Base-by-base conservation (phyloP, 2,329 filamentous ascomycete species). In the Lecanosticta acicola region DNA sequence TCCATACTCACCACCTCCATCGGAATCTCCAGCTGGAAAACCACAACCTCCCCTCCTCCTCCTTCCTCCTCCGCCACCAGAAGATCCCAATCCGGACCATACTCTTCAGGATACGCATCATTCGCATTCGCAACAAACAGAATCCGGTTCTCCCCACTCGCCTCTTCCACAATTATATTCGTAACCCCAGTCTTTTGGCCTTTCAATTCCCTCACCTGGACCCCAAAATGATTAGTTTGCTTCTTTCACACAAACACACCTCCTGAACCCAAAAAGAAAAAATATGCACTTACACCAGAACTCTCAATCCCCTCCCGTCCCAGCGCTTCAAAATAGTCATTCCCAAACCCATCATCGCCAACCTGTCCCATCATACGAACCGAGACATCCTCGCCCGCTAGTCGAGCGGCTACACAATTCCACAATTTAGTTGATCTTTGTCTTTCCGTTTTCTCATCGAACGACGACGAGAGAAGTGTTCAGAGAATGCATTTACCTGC, bases 351-450 rank as follows among this genome's bases (percentile, higher is more conserved):
- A 49, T 76, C 73, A 24, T 69, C 64, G 5, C 73, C 73, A 1
- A 76, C 71, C 32, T 70, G 68, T 10, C 73, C 73, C 3, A 75
- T 63, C 71, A 77, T 76, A 17, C 65, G 62, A 17, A 76, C 72
- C 32, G 68, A 62, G 24, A 73, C 65, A 55, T 55, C 49, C 16
- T 50, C 32, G 16, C 50, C 46, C 10, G 57, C 52, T 7, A 63
- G 57, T n/a, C 61, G 53, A 11, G 59, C 60, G 40, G 24, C 24
- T 29, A 53, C 59, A 41, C n/a, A 13, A 1, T 46, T 53, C 57
- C 45, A 95, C 86, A 36, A n/a, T n/a, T n/a, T n/a, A n/a, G n/a
- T n/a, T n/a, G n/a, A n/a, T n/a, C n/a, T n/a, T n/a, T n/a, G n/a
- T 29, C 24, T 29, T 29, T 29, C 11, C 11, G 7, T 29, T 29